A percentile compares a stretch with the other conserved stretches of the same genome.
These are phyloP conservation scores for Heterobasidion irregulare DNA, from an alignment of 1,284 basidiomycete species.

Conservation along the genomic window DNA sequence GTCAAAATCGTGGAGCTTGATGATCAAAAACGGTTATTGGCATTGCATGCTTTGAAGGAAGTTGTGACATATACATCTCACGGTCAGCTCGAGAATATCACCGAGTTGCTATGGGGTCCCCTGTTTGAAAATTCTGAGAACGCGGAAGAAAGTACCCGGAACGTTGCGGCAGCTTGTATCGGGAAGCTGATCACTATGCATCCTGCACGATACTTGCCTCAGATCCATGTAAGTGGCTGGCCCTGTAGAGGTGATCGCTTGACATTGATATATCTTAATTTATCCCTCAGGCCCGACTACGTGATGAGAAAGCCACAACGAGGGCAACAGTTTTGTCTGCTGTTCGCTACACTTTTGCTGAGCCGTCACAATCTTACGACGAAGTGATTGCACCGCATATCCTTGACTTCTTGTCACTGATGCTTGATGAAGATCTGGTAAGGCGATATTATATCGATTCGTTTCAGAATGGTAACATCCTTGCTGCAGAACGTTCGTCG, in stretches of 20 bases:
- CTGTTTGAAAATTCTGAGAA: conserved; percentile 81
- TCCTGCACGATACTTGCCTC: conserved; percentile 82
- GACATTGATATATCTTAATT: conserved; percentile 1
- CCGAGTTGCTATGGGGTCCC: conserved; percentile 85
- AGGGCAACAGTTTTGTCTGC: conserved; percentile 91
- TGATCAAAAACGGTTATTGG: conserved; percentile 73
- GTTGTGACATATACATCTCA: conserved; percentile 88
- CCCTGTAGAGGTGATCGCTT: neutral
- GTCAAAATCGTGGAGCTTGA: conserved; percentile 75
- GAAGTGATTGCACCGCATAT: conserved; percentile 81
- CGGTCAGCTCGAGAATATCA: conserved; percentile 76
- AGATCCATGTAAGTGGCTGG: conserved; percentile 65
- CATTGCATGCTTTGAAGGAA: conserved; percentile 92
- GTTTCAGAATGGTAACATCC: conserved; percentile 1
- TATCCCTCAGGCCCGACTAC: conserved; percentile 50
- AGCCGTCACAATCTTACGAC: conserved; percentile 78
- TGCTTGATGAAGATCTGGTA: conserved; percentile 82
- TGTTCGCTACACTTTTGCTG: conserved; percentile 92
- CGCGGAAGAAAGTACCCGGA: conserved; percentile 86
- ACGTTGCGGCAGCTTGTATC: conserved; percentile 93
- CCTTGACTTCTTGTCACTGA: conserved; percentile 84
- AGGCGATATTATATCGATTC: conserved; percentile 16
- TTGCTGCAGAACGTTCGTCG: conserved; percentile 70
- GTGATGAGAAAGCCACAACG: conserved; percentile 58
- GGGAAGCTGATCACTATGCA: conserved; percentile 92